phyloP scores from a whole-genome alignment of 2,329 filamentous ascomycete genomes.

The Exophiala dermatitidis region DNA sequence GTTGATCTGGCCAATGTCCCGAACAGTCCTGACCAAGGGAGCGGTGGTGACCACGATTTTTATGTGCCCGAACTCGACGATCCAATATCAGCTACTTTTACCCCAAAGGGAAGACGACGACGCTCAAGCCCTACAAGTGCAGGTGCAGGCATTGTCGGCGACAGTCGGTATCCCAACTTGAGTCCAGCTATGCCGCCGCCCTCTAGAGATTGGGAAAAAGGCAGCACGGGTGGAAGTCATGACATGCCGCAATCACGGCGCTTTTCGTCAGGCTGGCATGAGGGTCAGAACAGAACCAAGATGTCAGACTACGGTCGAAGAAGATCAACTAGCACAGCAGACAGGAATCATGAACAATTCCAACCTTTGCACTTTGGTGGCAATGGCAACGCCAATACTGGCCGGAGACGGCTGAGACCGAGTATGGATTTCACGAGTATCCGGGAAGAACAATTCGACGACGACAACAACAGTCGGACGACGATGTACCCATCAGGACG shows the following conservation, averaged over 20 bases:
- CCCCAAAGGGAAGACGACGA: too few relatives aligned
- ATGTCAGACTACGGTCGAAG: too few relatives aligned
- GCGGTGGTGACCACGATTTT: background rate
- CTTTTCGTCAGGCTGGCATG: background rate
- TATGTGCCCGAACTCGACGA: background rate
- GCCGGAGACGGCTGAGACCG: too few relatives aligned
- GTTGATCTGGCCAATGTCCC: background rate
- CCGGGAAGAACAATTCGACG: too few relatives aligned
- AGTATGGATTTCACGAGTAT: too few relatives aligned
- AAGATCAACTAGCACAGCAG: too few relatives aligned
- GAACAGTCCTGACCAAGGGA: background rate
- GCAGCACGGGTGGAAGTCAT: background rate
- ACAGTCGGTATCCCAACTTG: conserved; percentile 20
- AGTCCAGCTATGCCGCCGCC: conserved; percentile 10
- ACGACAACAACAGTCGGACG: background rate
- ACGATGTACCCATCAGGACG: background rate
- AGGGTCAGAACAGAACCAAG: too few relatives aligned
- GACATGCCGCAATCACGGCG: background rate
- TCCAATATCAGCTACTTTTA: background rate
- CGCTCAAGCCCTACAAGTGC: background rate
- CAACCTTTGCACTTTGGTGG: too few relatives aligned
- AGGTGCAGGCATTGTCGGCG: conserved; percentile 9
- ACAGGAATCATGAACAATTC: too few relatives aligned
- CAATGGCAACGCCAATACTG: too few relatives aligned
- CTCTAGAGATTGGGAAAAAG: conserved; percentile 7